Conservation (phyloP, 2,329 filamentous ascomycete species). For the Dactylellina parvicollis region DNA sequence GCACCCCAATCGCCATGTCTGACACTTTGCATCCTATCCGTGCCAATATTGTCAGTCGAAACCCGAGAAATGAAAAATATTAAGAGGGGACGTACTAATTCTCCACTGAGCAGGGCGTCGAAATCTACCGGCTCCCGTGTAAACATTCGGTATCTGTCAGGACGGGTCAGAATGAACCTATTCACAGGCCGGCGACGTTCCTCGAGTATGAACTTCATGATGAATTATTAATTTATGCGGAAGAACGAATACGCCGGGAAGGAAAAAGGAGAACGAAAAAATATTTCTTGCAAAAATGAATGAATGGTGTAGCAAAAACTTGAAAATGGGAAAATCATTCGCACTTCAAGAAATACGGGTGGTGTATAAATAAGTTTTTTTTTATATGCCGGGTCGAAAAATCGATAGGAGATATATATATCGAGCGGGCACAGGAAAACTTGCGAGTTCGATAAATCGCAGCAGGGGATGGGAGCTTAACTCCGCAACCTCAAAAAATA, state of each 20-base stretch:
- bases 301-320: too few relatives aligned
- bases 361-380: too few relatives aligned
- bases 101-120: neutral
- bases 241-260: neutral
- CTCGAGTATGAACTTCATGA: neutral
- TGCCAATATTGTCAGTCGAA: neutral
- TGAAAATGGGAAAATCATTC: too few relatives aligned
- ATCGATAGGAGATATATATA: too few relatives aligned
- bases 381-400: too few relatives aligned
- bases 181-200: neutral
- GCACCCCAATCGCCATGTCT: conserved; percentile 27
- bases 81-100: neutral
- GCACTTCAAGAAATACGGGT: too few relatives aligned
- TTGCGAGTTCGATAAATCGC: too few relatives aligned
- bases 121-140: conserved; percentile 1
- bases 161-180: neutral
- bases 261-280: neutral
- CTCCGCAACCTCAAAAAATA: too few relatives aligned
- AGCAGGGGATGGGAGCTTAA: too few relatives aligned
- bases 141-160: conserved; percentile 5
- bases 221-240: neutral
- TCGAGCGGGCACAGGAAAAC: too few relatives aligned
- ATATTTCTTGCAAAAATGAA: neutral
- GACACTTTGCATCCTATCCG: conserved; percentile 3
- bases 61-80: neutral